A percentile compares a stretch with the other conserved stretches of the same genome.
phyloP scores from a whole-genome alignment of 2,329 filamentous ascomycete genomes.

The Dactylellina sp. region DNA sequence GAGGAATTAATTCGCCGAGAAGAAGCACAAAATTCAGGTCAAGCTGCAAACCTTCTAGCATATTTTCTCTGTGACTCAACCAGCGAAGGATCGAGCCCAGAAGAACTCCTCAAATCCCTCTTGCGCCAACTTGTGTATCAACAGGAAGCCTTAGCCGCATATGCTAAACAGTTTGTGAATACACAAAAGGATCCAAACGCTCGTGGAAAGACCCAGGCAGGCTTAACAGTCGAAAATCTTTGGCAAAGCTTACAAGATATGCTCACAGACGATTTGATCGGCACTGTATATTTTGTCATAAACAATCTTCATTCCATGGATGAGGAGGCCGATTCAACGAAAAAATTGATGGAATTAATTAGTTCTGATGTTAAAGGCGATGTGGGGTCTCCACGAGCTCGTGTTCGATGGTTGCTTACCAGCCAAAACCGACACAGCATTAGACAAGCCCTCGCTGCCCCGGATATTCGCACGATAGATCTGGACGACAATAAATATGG shows the following conservation, averaged over 20 bases:
- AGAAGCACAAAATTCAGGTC: conserved; percentile 56
- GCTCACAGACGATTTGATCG: conserved; percentile 63
- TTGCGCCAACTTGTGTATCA: conserved; percentile 63
- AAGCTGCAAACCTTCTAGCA: conserved; percentile 62
- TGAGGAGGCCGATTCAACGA: conserved; percentile 63
- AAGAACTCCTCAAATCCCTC: conserved; percentile 65
- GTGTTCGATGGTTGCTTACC: conserved; percentile 65
- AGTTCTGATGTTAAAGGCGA: conserved; percentile 60
- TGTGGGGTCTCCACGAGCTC: conserved; percentile 58
- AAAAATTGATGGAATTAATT: conserved; percentile 63
- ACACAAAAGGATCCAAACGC: conserved; percentile 61
- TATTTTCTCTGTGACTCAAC: conserved; percentile 66
- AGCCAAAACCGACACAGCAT: conserved; percentile 63
- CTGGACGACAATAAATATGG: conserved; percentile 64
- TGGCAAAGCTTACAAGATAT: conserved; percentile 66
- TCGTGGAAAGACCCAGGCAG: conserved; percentile 60
- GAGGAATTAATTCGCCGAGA: conserved; percentile 60
- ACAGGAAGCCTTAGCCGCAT: conserved; percentile 61
- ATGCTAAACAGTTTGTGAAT: conserved; percentile 63
- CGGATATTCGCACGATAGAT: conserved; percentile 62
- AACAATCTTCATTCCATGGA: conserved; percentile 65
- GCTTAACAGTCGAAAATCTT: conserved; percentile 63
- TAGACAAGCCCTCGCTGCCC: conserved; percentile 61
- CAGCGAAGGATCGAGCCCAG: conserved; percentile 64
- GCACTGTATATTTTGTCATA: conserved; percentile 64